phyloP scores from a whole-genome alignment of 2,329 filamentous ascomycete species.

The Calonectria pseudoturangicola region DNA sequence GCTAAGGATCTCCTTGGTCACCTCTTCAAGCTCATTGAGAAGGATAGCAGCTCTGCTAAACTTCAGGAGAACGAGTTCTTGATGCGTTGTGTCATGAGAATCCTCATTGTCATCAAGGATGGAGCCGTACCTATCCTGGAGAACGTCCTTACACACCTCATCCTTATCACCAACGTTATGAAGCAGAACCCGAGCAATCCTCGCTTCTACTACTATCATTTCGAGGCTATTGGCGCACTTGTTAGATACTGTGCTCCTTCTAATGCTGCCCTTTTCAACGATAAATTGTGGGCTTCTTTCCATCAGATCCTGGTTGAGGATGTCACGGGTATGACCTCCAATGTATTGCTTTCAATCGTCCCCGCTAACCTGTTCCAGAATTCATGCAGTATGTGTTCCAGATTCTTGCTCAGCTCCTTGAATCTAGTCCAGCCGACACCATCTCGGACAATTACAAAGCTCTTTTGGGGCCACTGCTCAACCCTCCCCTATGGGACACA shows the following conservation, averaged over 20 bases:
- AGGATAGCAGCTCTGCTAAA: conserved; percentile 89
- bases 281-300: conserved; percentile 88
- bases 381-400: conserved; percentile 99
- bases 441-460: conserved; percentile 88
- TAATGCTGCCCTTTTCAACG: conserved; percentile 84
- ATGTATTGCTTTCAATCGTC: neutral
- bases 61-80: conserved; percentile 99
- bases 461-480: conserved; percentile 85
- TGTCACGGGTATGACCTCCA: conserved; percentile 78
- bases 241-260: conserved; percentile 80
- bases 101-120: conserved; percentile 94
- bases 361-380: conserved; percentile 72
- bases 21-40: conserved; percentile 92
- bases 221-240: conserved; percentile 93
- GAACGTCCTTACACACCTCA: conserved; percentile 86
- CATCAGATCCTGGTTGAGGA: conserved; percentile 86
- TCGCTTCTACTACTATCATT: conserved; percentile 98
- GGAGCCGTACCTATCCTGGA: conserved; percentile 84
- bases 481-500: conserved; percentile 91
- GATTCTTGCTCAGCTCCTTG: conserved; percentile 91
- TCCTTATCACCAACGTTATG: conserved; percentile 93
- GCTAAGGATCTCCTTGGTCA: conserved; percentile 92
- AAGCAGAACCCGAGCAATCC: conserved; percentile 97
- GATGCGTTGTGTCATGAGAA: conserved; percentile 99
- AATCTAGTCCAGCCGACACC: conserved; percentile 86